phyloP scores from a whole-genome alignment of 192 early-diverging fungal genomes.

The Allomyces javanicus region DNA sequence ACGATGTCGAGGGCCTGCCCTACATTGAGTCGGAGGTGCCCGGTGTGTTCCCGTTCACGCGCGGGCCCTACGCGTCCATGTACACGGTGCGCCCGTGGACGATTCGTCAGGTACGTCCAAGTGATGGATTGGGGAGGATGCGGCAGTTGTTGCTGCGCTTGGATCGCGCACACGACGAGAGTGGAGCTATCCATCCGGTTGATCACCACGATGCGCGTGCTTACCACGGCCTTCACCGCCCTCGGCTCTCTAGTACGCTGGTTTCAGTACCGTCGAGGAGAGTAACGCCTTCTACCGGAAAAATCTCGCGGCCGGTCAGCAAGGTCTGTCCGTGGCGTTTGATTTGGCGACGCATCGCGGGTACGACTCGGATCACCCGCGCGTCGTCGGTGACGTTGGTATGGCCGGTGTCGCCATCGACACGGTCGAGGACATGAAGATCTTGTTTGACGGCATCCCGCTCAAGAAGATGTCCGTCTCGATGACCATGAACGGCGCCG shows the following conservation, averaged over 20 bases:
- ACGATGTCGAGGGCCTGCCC: slow-evolving; percentile 26
- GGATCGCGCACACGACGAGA: too few relatives aligned
- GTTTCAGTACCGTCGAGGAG: slow-evolving; percentile 83
- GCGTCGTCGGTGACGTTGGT: slow-evolving; percentile 73
- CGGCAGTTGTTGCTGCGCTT: too few relatives aligned
- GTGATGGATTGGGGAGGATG: too few relatives aligned
- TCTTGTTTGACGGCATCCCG: slow-evolving; percentile 71
- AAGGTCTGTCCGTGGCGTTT: slow-evolving; percentile 71
- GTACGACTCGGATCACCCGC: slow-evolving; percentile 78
- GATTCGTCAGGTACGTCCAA: slow-evolving; percentile 41
- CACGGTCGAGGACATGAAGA: slow-evolving; percentile 82
- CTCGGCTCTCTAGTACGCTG: slow-evolving; percentile 45
- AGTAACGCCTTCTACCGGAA: slow-evolving; percentile 72
- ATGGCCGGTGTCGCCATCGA: slow-evolving; percentile 90
- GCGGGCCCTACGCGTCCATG: slow-evolving; percentile 68
- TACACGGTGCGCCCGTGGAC: slow-evolving; percentile 72
- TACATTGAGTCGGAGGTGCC: slow-evolving; percentile 47
- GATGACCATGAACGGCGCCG: slow-evolving; percentile 93
- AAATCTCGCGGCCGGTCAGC: slow-evolving; percentile 73
- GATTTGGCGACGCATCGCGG: slow-evolving; percentile 79
- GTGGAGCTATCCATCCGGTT: too few relatives aligned
- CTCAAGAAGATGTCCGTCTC: slow-evolving; percentile 78
- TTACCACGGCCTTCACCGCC: too few relatives aligned
- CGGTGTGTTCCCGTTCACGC: slow-evolving; percentile 69
- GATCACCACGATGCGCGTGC: too few relatives aligned